Conservation (phyloP, 2,329 filamentous ascomycete species). For the Cercospora sp. region DNA sequence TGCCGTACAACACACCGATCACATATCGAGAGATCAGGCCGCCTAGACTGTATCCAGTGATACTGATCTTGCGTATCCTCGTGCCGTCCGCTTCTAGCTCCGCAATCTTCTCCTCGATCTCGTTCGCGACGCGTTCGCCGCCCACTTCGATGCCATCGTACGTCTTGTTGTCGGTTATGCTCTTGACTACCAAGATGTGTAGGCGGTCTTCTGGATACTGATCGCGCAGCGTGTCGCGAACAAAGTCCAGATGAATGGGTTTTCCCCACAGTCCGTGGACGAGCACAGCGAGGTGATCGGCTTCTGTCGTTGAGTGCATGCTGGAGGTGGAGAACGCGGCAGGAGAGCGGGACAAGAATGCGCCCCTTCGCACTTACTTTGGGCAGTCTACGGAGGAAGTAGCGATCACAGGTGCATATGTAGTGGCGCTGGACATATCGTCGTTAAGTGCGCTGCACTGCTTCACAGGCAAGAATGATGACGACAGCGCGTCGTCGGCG, state of each 20-base stretch:
- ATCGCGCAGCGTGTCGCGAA: conserved; percentile 66
- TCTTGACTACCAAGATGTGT: conserved; percentile 69
- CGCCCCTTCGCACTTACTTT: neutral
- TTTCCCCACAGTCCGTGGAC: conserved; percentile 84
- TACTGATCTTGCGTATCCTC: conserved; percentile 76
- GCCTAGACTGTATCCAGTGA: conserved; percentile 87
- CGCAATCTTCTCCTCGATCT: conserved; percentile 62
- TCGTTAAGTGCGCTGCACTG: neutral
- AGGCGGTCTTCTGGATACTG: conserved; percentile 63
- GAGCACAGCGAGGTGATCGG: conserved; percentile 72
- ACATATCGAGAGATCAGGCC: conserved; percentile 85
- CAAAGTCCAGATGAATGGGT: conserved; percentile 68
- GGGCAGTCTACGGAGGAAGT: neutral
- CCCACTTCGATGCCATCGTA: conserved; percentile 70
- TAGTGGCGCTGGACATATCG: neutral
- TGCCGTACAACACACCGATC: conserved; percentile 77
- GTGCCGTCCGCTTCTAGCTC: conserved; percentile 62
- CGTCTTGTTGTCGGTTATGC: conserved; percentile 70
- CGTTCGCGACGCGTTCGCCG: conserved; percentile 64
- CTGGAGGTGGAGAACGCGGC: conserved; percentile 4
- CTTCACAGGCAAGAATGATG: neutral
- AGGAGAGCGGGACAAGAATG: neutral
- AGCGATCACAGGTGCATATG: neutral
- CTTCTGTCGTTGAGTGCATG: conserved; percentile 22
- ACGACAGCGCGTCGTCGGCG: neutral